These are phyloP conservation scores for Ramaria rubella DNA, from an alignment of 768 basidiomycete genomes.

Conservation along the genomic window DNA sequence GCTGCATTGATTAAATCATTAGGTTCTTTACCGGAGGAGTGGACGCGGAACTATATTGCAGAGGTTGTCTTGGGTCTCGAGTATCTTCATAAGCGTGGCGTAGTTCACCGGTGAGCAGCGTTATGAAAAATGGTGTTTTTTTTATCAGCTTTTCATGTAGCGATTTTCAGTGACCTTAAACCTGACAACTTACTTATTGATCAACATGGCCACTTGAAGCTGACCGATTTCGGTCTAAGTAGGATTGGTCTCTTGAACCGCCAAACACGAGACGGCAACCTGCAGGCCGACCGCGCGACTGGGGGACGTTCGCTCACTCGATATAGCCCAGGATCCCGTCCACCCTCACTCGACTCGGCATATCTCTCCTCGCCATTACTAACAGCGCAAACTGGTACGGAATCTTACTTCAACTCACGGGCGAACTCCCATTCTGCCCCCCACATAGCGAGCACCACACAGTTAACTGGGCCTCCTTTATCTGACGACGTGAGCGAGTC, in stretches of 20 bases:
- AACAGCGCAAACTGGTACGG: conserved; percentile 43
- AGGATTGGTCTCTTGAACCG: conserved; percentile 97
- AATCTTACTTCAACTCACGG: conserved; percentile 78
- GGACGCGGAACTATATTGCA: conserved; percentile 94
- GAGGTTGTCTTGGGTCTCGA: conserved; percentile 94
- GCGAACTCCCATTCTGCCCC: conserved; percentile 41
- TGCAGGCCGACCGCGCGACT: conserved; percentile 23
- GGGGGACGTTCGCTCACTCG: conserved; percentile 38
- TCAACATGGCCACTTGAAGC: conserved; percentile 90
- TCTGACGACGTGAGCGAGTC: conserved; percentile 85
- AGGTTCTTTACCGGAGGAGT: conserved; percentile 91
- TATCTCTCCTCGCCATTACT: conserved; percentile 74
- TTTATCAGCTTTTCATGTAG: not conserved
- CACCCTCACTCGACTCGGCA: conserved; percentile 74
- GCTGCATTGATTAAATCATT: conserved; percentile 94
- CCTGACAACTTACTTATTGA: conserved; percentile 98
- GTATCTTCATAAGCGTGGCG: conserved; percentile 90
- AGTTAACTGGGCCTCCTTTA: conserved; percentile 41
- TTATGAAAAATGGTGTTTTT: conserved; percentile 8
- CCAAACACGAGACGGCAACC: conserved; percentile 69
- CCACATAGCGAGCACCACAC: conserved; percentile 58
- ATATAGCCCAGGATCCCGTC: conserved; percentile 64
- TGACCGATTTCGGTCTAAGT: conserved; percentile 96
- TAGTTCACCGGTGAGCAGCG: conserved; percentile 84
- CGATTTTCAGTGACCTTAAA: conserved; percentile 76